A percentile compares a stretch with the other conserved stretches of the same genome.
Evolutionary conservation across 2,329 filamentous ascomycete species (phyloP).

Genomic region (Cryphonectria radicalis): DNA sequence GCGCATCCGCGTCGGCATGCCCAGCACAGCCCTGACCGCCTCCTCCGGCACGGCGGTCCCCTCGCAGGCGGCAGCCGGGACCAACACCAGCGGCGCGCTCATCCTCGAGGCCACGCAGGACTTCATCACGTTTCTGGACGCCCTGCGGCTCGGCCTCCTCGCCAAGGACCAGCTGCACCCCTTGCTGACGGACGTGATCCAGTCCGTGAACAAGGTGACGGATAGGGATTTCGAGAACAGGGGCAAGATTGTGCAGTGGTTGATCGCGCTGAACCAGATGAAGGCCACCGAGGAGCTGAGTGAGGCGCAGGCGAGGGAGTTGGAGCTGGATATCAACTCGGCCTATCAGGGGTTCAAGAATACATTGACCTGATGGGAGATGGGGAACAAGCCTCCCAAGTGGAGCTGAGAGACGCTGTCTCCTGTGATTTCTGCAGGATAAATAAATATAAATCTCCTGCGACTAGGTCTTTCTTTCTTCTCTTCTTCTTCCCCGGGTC

Average conservation of each 20-base stretch:
- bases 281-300: conserved; percentile 88
- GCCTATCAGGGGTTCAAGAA: conserved; percentile 94
- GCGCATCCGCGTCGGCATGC: conserved; percentile 87
- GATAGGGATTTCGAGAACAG: conserved; percentile 93
- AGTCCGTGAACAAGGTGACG: conserved; percentile 95
- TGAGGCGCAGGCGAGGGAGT: conserved; percentile 84
- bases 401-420: too few species aligned
- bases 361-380: conserved; percentile 63
- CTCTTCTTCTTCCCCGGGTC: neutral
- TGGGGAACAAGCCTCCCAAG: neutral
- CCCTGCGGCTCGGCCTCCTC: conserved; percentile 86
- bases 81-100: conserved; percentile 62
- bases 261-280: conserved; percentile 98
- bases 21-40: conserved; percentile 74
- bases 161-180: conserved; percentile 98
- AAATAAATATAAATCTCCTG: neutral
- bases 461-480: neutral
- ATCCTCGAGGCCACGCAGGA: conserved; percentile 94
- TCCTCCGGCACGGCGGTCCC: conserved; percentile 51
- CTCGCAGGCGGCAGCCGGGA: conserved; percentile 39
- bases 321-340: conserved; percentile 91
- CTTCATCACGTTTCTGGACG: conserved; percentile 97
- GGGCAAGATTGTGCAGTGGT: conserved; percentile 97
- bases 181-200: conserved; percentile 91
- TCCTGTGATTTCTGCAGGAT: neutral